Evolutionary conservation across 805 yeast species (phyloP).

Genomic region (Limtongia smithiae): DNA sequence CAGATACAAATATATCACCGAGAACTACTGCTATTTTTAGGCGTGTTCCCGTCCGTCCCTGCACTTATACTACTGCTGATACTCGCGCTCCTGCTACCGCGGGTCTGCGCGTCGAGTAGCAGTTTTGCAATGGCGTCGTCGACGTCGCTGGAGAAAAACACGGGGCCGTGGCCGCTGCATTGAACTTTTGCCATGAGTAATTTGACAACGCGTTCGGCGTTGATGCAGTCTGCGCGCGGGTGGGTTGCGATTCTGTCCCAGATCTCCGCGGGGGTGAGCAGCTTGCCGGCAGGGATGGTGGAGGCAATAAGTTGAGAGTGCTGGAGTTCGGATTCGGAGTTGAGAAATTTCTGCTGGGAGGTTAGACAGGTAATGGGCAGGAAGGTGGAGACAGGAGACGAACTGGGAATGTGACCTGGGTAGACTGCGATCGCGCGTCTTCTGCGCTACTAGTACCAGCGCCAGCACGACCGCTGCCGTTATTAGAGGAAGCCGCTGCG

Average conservation of each 20-base stretch:
- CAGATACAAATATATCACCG: too few species aligned
- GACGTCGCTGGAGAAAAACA: constrained; percentile 11
- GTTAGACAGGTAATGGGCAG: not conserved
- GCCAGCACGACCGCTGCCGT: too few species aligned
- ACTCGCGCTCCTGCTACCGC: too few species aligned
- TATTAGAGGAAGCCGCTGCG: too few species aligned
- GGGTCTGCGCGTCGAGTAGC: too few species aligned
- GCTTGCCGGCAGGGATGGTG: not conserved
- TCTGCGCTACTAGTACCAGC: too few species aligned
- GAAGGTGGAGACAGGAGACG: not conserved
- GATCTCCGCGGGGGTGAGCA: constrained; percentile 9
- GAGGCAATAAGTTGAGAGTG: not conserved
- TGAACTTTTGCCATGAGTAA: constrained; percentile 7
- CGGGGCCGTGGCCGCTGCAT: constrained; percentile 22
- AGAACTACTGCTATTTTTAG: too few species aligned
- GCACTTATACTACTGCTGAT: too few species aligned
- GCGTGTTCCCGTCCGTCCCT: too few species aligned
- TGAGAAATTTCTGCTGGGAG: constrained; percentile 1
- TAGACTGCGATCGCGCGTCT: constrained; percentile 3
- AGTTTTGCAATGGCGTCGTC: constrained; percentile 12
- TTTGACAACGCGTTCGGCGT: constrained; percentile 4
- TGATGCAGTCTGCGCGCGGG: constrained; percentile 11
- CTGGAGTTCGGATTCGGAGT: not conserved
- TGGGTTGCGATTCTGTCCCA: constrained; percentile 19
- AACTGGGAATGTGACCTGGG: constrained; percentile 12